Base-by-base conservation (phyloP, 768 basidiomycete species). In the Boletus tylopilopsis region DNA sequence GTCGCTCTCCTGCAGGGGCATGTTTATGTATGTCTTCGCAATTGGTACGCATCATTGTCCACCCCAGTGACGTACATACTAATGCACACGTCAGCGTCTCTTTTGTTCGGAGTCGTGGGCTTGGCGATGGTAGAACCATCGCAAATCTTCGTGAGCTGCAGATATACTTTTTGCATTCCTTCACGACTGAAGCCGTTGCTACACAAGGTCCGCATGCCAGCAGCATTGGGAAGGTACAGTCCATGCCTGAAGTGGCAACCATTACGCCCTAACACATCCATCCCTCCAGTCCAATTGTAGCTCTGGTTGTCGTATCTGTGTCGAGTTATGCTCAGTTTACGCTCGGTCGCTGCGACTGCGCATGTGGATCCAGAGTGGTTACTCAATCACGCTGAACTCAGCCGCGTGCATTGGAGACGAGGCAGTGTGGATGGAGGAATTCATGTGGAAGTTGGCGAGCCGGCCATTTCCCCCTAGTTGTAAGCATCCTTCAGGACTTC, bases 341-440 rank as follows among this genome's bases (percentile, higher is more conserved):
- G 68, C 36, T 75, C 74, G 4, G 62, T 76, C n/a, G 71, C 75
- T 19, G 64, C 67, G 9, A 56, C 66, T 27, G 61, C 73, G 10
- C 70, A 73, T 29, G 71, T 75, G 12, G 68, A 73, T 42, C 68
- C 72, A 16, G 68, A 68, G 10, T 75, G 71, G 73, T 60, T 76
- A 10, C 64, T 77, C 24, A 76, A 68, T 51, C 68, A 72, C 40
- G 67, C 70, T n/a, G 74, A 78, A 63, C 70, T 77, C 19, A 72
- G 68, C 37, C 71, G 75, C n/a, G 53, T 55, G 19, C 33, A 42
- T n/a, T 56, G 45, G 53, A 47, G 48, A 37, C 42, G 15, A 25
- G 55, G 55, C 6, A 15, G 2, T 22, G 30, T 21, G n/a, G 42
- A 44, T 19, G 53, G 53, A 15, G 38, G 51, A 32, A 50, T 56